These are phyloP conservation scores for Clathrus columnatus DNA, from an alignment of 768 basidiomycete species.

Conservation along the genomic window DNA sequence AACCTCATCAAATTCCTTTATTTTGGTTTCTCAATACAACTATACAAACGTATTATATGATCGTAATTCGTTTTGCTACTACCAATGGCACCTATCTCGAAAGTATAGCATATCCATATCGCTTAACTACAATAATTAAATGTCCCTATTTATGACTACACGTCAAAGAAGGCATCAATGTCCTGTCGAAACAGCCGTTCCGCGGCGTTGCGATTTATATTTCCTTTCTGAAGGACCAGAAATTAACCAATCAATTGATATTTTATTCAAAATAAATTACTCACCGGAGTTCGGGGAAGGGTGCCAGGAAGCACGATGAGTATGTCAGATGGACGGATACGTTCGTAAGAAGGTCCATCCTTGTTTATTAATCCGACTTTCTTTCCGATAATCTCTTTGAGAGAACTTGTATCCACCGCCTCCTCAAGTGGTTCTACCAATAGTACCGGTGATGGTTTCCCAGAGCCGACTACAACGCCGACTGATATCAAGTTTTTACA, in stretches of 20 bases:
- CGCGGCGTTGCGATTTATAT: background rate
- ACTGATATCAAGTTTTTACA: background rate
- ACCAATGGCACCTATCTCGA: too few species aligned
- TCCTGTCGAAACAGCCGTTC: background rate
- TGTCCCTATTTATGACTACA: too few species aligned
- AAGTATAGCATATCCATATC: too few species aligned
- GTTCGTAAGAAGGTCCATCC: background rate
- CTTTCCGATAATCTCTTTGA: background rate
- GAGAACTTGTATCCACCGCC: background rate
- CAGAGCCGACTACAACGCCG: background rate
- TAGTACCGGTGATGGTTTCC: background rate
- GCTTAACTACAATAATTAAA: too few species aligned
- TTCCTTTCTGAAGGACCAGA: background rate
- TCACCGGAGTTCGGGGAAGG: background rate
- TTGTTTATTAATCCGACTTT: background rate
- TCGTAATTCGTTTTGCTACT: too few species aligned
- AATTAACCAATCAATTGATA: background rate
- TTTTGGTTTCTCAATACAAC: too few species aligned
- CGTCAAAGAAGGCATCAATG: background rate
- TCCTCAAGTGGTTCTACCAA: background rate
- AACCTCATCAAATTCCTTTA: too few species aligned
- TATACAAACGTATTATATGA: too few species aligned
- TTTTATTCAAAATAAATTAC: background rate
- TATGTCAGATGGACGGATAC: background rate
- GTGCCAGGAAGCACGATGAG: background rate